Percentiles rank a stretch among this genome's conserved stretches.
These are phyloP conservation scores for Populus hybrid DNA, from an alignment of 441 rosid genomes.

Conservation along the genomic window DNA sequence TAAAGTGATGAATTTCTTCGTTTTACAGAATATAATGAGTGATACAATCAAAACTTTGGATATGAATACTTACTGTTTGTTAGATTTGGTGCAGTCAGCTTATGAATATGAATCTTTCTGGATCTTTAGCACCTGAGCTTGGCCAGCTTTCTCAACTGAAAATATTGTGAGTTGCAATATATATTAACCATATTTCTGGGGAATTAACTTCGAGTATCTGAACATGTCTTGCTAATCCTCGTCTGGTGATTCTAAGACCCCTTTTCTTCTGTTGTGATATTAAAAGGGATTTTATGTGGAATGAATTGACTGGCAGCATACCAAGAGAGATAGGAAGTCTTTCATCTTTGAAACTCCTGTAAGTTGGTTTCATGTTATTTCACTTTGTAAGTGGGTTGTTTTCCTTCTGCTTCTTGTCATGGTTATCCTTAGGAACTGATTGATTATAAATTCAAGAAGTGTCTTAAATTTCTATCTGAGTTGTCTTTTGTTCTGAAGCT, in stretches of 20 bases:
- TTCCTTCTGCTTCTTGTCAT: not conserved
- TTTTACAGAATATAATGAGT: not conserved
- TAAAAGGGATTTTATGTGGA: slow-evolving; percentile 93
- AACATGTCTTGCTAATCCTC: slow-evolving; percentile 9
- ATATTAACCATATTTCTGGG: slow-evolving; percentile 2
- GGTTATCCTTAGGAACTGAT: not conserved
- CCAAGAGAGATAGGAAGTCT: slow-evolving; percentile 91
- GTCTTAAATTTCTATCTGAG: not conserved
- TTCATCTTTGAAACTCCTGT: slow-evolving; percentile 67
- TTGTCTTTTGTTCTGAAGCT: not conserved
- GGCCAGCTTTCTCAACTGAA: slow-evolving; percentile 56
- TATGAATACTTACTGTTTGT: slow-evolving; percentile 13
- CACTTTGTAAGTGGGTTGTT: not conserved
- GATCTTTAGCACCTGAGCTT: slow-evolving; percentile 71
- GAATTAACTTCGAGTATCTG: not conserved
- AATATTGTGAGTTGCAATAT: slow-evolving; percentile 60
- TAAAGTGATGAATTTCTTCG: not conserved
- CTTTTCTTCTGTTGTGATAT: slow-evolving; percentile 17
- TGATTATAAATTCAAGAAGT: not conserved
- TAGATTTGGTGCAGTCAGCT: slow-evolving; percentile 54
- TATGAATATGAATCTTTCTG: slow-evolving; percentile 85
- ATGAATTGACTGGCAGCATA: slow-evolving; percentile 65
- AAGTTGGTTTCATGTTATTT: slow-evolving; percentile 38
- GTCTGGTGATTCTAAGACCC: slow-evolving; percentile 16
- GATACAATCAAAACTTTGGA: not conserved